A percentile compares a stretch with the other conserved stretches of the same genome.
phyloP scores from a whole-genome alignment of 108 stramenopile genomes.

The Cylindrotheca closterium region DNA sequence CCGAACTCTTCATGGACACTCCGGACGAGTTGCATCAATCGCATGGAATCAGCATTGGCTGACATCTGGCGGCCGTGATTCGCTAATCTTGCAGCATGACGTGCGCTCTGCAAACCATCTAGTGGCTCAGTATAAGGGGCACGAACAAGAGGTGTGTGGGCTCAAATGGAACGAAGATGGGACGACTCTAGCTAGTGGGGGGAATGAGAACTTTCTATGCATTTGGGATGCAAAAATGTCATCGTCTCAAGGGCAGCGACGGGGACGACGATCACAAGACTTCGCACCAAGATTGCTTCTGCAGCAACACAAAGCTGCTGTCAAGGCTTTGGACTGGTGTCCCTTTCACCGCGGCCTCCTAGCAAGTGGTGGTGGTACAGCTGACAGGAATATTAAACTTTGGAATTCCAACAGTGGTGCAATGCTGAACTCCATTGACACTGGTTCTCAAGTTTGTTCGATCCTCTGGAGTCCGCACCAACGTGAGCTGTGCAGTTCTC shows the following conservation, averaged over 20 bases:
- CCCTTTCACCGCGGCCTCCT: conserved; percentile 96
- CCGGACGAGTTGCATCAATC: conserved; percentile 90
- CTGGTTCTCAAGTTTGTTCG: conserved; percentile 96
- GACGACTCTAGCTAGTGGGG: conserved; percentile 92
- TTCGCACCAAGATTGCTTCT: conserved; percentile 79
- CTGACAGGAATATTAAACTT: conserved; percentile 99
- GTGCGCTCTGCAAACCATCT: conserved; percentile 75
- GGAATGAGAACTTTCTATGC: conserved; percentile 97
- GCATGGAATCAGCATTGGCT: conserved; percentile 96
- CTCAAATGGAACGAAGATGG: conserved; percentile 86
- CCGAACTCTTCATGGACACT: conserved; percentile 87
- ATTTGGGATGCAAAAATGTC: conserved; percentile 95
- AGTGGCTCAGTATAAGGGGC: conserved; percentile 60
- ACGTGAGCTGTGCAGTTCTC: conserved; percentile 93
- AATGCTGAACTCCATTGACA: conserved; percentile 94
- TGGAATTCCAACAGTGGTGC: conserved; percentile 96
- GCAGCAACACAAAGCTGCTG: conserved; percentile 96
- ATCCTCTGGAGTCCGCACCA: conserved; percentile 93
- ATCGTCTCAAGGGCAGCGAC: conserved; percentile 22
- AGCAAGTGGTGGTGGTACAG: conserved; percentile 98
- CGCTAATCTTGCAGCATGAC: conserved; percentile 94
- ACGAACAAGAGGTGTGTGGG: conserved; percentile 81
- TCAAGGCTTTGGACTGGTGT: conserved; percentile 99
- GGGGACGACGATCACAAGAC: conserved; percentile 40
- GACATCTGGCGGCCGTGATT: conserved; percentile 87